Conservation (phyloP, 306 rosid species). For the Bauhinia variegata region DNA sequence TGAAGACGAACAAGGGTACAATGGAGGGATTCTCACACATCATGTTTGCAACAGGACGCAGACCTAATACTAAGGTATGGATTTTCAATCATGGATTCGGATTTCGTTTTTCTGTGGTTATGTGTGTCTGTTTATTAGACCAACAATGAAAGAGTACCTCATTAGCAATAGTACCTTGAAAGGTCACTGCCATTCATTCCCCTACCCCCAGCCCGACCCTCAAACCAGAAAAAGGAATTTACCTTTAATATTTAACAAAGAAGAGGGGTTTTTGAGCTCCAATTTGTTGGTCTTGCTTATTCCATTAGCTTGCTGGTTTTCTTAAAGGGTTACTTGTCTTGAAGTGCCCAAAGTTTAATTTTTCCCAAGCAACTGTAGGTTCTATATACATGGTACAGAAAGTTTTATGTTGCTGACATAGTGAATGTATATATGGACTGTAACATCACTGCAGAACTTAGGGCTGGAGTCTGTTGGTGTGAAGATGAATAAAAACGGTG, state of each 20-base stretch:
- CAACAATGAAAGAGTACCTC: not conserved
- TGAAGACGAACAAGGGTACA: slow-evolving; percentile 89
- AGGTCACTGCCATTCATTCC: not conserved
- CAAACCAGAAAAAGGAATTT: not conserved
- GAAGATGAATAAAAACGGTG: slow-evolving; percentile 68
- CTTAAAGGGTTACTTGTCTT: slow-evolving; percentile 24
- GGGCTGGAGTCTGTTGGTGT: slow-evolving; percentile 95
- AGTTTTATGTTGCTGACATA: slow-evolving; percentile 5
- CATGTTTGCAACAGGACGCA: slow-evolving; percentile 98
- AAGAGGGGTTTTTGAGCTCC: slow-evolving; percentile 9
- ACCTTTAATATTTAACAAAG: slow-evolving; percentile 23
- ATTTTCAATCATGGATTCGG: slow-evolving; percentile 14
- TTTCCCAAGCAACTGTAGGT: slow-evolving; percentile 24
- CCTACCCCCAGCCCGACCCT: not conserved
- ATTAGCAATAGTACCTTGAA: not conserved
- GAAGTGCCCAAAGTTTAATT: slow-evolving; percentile 21
- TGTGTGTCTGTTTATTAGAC: not conserved
- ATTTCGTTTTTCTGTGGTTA: not conserved
- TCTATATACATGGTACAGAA: slow-evolving; percentile 12
- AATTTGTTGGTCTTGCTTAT: slow-evolving; percentile 17
- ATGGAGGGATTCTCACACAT: slow-evolving; percentile 85
- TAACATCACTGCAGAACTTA: slow-evolving; percentile 67
- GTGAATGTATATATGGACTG: slow-evolving; percentile 25
- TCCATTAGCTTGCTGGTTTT: slow-evolving; percentile 2
- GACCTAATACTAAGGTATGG: slow-evolving; percentile 84